These are phyloP conservation scores for Nothophaeocryptopus gaeumannii DNA, from an alignment of 2,329 filamentous ascomycete species.

Conservation along the genomic window DNA sequence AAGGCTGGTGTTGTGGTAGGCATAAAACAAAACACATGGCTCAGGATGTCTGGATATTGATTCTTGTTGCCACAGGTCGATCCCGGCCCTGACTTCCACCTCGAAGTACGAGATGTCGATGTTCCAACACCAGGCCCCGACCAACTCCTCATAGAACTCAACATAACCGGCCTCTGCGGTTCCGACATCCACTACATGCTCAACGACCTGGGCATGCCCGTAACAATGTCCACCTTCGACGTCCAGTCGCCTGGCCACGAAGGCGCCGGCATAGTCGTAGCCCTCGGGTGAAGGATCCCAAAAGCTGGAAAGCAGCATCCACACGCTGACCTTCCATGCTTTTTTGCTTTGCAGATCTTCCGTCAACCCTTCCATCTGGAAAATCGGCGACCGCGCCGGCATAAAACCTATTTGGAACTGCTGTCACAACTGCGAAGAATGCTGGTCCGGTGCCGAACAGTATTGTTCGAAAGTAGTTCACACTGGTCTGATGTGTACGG, in stretches of 20 bases:
- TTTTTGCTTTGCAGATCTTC: no score
- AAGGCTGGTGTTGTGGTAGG: conserved; percentile 48
- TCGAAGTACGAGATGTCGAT: conserved; percentile 48
- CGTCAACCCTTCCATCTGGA: conserved; percentile 48
- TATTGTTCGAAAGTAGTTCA: conserved; percentile 50
- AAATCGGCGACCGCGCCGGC: conserved; percentile 51
- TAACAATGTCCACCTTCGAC: conserved; percentile 41
- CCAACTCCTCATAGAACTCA: conserved; percentile 57
- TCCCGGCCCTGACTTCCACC: conserved; percentile 48
- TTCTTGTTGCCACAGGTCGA: conserved; percentile 39
- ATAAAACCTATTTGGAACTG: conserved; percentile 52
- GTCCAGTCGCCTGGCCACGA: conserved; percentile 44
- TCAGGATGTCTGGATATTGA: background rate
- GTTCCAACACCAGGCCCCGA: conserved; percentile 50
- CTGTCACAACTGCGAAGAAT: conserved; percentile 49
- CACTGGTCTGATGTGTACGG: conserved; percentile 45
- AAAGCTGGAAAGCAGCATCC: no score
- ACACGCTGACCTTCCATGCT: no score
- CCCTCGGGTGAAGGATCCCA: no score
- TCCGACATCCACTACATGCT: conserved; percentile 56
- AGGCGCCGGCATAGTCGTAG: conserved; percentile 57
- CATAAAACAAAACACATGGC: background rate
- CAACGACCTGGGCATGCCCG: conserved; percentile 45
- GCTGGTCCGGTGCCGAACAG: conserved; percentile 53
- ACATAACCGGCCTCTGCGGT: conserved; percentile 57